Evolutionary conservation across 2,329 filamentous ascomycete species (phyloP), one percentile per base, ranked within the genome.

Genomic region (Tolypocladium inflatum): DNA sequence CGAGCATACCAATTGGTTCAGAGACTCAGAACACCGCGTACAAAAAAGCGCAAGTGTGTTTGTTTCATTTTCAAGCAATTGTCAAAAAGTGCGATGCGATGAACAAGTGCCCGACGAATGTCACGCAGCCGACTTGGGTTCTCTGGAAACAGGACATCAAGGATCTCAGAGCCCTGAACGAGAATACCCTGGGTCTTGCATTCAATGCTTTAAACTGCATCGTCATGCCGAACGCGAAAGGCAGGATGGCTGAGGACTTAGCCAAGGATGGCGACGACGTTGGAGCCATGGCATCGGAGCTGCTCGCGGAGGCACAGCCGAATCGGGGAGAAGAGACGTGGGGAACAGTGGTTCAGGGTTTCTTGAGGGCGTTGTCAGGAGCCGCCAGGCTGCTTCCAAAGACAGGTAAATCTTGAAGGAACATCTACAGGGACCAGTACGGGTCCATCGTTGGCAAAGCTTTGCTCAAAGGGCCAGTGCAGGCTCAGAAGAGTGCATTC

Each of bases 61-160:
- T 66, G 21, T 21, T 66, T 4, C 56, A 62, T 15, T 62, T 69
- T 30, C 60, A 65, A 7, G 51, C n/a, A 1, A 52, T 65, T 2
- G 55, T 65, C 3, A 60, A 60, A 15, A 57, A 61, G 17, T 73
- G 70, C 56, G 64, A 68, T 35, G 54, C 39, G 1, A 19, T 67
- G n/a, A 65, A 60, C 50, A 61, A 61, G 15, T 57, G 59, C 23
- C 48, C 56, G 11, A 58, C 39, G 8, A 58, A 62, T 1, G 63
- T 68, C 37, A 62, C 62, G 17, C 64, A 63, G 53, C 72, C 70
- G 4, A 57, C 55, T 11, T 66, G 64, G 61, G 63, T 68, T 59
- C 67, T 64, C 4, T 75, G 72, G 73, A 58, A 64, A 52, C 65
- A 71, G 51, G 72, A 75, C n/a, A 65, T 58, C 13, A 61, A 61